A percentile compares a stretch with the other conserved stretches of the same genome.
Evolutionary conservation across 148 eudicot genomes (phyloP).

Genomic region (Silene conica): DNA sequence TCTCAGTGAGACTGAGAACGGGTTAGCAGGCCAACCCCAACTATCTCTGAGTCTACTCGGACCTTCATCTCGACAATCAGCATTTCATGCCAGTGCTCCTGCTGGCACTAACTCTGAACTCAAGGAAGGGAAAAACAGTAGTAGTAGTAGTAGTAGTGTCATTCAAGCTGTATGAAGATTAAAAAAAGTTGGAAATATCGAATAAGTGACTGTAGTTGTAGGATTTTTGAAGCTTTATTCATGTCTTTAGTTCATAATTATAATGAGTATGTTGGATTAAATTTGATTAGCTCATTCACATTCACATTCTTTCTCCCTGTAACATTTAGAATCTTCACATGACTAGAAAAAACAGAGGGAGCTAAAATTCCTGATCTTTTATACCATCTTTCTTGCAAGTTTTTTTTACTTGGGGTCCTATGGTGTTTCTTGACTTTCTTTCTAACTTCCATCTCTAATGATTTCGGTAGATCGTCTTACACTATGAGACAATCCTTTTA

Average conservation of each 20-base stretch:
- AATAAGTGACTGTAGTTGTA: constrained; percentile 18
- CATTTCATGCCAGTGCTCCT: constrained; percentile 61
- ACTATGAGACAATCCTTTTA: no score
- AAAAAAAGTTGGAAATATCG: constrained; percentile 12
- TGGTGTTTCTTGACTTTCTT: no score
- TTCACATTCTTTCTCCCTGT: constrained; percentile 29
- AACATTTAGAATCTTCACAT: constrained; percentile 14
- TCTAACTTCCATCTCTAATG: not conserved
- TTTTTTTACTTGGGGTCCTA: not conserved
- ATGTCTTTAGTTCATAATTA: constrained; percentile 1
- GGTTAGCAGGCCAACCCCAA: constrained; percentile 30
- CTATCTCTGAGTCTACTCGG: constrained; percentile 58
- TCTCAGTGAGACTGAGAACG: constrained; percentile 39
- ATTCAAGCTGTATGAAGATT: constrained; percentile 34
- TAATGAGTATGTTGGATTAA: constrained; percentile 11
- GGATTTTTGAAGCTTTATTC: constrained; percentile 12
- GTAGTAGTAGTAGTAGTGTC: constrained; percentile 12
- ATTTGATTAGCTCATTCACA: constrained; percentile 16
- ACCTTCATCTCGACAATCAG: constrained; percentile 61
- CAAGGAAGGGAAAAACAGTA: constrained; percentile 34
- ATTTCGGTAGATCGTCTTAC: no score
- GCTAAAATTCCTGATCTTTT: constrained; percentile 6
- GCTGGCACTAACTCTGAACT: constrained; percentile 31
- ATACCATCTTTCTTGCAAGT: constrained; percentile 1
- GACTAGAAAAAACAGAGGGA: constrained; percentile 16